These are phyloP conservation scores for Fusarium succisae DNA, from an alignment of 2,329 filamentous ascomycete genomes.

Conservation along the genomic window DNA sequence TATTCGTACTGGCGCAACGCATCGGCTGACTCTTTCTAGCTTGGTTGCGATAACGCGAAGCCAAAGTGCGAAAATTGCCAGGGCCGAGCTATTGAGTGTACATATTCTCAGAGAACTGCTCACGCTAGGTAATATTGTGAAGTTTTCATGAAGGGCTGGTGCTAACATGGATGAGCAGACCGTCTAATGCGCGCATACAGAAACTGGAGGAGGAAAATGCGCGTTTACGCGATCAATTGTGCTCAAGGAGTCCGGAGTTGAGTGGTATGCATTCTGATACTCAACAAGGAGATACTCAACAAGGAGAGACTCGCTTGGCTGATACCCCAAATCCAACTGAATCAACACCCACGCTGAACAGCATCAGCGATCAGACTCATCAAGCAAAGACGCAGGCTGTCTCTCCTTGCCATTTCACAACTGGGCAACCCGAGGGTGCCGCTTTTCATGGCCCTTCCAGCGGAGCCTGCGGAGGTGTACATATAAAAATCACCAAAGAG, in stretches of 20 bases:
- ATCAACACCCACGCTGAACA: accelerated
- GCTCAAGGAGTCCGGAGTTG: not conserved
- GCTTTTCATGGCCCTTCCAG: conserved; percentile 41
- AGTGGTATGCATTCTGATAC: not conserved
- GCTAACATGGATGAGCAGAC: not conserved
- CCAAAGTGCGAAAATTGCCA: conserved; percentile 32
- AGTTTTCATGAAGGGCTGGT: accelerated
- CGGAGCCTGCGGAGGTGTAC: not conserved
- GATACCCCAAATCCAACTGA: accelerated
- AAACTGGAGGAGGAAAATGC: conserved; percentile 52
- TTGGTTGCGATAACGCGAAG: conserved; percentile 34
- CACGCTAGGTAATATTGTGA: not conserved
- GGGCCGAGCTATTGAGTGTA: conserved; percentile 6
- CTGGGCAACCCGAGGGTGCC: conserved; percentile 11
- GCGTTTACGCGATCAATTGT: conserved; percentile 44
- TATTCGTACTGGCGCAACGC: accelerated
- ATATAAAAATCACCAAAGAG: not conserved
- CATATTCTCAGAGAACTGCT: conserved; percentile 16
- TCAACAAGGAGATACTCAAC: accelerated
- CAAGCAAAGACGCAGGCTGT: not conserved
- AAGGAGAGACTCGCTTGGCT: accelerated
- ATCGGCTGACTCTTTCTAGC: not conserved
- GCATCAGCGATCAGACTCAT: not conserved
- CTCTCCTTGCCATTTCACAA: not conserved
- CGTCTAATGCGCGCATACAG: conserved; percentile 43